Evolutionary conservation across 371 early-diverging fungal genomes (phyloP).

Genomic region (Syncephalastrum monosporum): DNA sequence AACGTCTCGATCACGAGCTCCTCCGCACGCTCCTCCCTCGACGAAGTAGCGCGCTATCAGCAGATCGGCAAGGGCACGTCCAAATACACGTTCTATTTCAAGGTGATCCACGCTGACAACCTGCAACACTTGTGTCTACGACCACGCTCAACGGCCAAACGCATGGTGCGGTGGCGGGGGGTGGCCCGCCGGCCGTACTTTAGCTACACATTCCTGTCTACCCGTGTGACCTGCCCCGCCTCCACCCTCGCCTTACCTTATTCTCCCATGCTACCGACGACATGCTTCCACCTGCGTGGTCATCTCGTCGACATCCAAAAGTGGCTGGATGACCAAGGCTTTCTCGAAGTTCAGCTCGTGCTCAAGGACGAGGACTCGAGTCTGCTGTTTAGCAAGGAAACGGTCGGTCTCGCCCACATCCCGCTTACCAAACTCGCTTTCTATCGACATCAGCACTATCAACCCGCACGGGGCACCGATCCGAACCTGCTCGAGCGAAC

Average conservation of each 20-base stretch:
- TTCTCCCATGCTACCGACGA: constrained; percentile 6
- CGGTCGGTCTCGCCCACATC: constrained; percentile 27
- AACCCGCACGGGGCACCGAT: constrained; percentile 11
- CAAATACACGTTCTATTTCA: constrained; percentile 39
- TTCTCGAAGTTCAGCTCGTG: constrained; percentile 20
- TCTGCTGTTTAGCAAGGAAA: constrained; percentile 22
- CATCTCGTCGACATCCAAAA: constrained; percentile 38
- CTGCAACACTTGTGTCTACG: constrained; percentile 18
- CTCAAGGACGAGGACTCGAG: constrained; percentile 20
- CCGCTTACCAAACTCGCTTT: constrained; percentile 27
- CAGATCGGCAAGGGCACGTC: constrained; percentile 44
- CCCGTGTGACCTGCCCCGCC: constrained; percentile 28
- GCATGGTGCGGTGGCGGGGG: constrained; percentile 9
- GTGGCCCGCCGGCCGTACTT: constrained; percentile 30
- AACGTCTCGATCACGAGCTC: constrained; percentile 5
- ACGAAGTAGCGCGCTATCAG: constrained; percentile 28
- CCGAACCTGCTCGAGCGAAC: constrained; percentile 27
- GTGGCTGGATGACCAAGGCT: constrained; percentile 31
- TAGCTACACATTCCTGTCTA: constrained; percentile 33
- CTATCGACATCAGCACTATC: constrained; percentile 11
- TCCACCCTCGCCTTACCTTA: constrained; percentile 20
- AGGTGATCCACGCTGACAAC: constrained; percentile 36
- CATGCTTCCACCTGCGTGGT: constrained; percentile 38
- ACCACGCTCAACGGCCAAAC: constrained; percentile 11
- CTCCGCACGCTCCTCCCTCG: neutral